These are phyloP conservation scores for Hypocreales sp. DNA, from an alignment of 2,329 filamentous ascomycete genomes.

Conservation along the genomic window DNA sequence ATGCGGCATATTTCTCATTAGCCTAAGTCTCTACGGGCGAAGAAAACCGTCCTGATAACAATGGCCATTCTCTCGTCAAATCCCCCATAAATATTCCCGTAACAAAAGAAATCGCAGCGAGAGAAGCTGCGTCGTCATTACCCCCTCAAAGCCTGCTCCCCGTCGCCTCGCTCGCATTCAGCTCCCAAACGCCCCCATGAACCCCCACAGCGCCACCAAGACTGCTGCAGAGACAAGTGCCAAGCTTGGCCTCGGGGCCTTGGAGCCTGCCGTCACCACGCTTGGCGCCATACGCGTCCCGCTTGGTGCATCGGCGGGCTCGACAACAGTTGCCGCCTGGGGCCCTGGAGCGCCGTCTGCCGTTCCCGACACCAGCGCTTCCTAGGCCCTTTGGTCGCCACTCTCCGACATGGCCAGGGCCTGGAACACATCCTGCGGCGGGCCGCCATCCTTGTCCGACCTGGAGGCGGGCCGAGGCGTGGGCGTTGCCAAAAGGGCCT, in stretches of 20 bases:
- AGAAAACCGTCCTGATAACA: conserved; percentile 7
- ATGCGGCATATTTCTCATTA: conserved; percentile 2
- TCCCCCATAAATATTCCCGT: conserved; percentile 5
- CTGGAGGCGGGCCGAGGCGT: too few relatives aligned
- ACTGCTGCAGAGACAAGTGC: neutral
- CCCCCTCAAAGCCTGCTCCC: neutral
- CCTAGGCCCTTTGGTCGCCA: too few relatives aligned
- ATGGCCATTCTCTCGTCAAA: conserved; percentile 6
- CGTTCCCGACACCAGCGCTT: too few relatives aligned
- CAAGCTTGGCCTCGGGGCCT: neutral
- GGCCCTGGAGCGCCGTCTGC: too few relatives aligned
- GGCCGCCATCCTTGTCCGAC: too few relatives aligned
- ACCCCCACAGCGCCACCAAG: neutral
- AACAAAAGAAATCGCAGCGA: conserved; percentile 2
- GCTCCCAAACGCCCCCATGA: neutral
- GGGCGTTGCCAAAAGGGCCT: too few relatives aligned
- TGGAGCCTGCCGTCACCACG: neutral
- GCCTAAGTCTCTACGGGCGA: conserved; percentile 6
- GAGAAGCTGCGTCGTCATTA: neutral
- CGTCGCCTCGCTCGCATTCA: neutral
- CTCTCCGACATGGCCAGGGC: too few relatives aligned
- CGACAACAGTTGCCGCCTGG: too few relatives aligned
- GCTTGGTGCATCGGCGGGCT: too few relatives aligned
- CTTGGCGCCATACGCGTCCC: too few relatives aligned
- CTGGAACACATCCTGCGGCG: too few relatives aligned